A percentile compares a stretch with the other conserved stretches of the same genome.
Evolutionary conservation across 352 stramenopile species (phyloP).

Genomic region (Phytophthora sansomeana): DNA sequence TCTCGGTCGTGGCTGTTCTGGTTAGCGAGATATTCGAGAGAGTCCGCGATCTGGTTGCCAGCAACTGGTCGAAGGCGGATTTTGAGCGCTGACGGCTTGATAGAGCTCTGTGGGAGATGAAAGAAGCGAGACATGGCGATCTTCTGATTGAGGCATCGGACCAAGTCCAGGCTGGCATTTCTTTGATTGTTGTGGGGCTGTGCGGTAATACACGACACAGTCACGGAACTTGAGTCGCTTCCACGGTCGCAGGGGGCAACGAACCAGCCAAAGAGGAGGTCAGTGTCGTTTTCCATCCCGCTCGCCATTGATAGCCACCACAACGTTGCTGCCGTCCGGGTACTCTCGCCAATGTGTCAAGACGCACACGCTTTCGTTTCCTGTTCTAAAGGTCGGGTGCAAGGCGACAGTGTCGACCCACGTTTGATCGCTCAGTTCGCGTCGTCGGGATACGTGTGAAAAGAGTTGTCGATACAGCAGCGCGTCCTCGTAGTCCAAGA

Average conservation of each 20-base stretch:
- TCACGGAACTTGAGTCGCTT: constrained; percentile 44
- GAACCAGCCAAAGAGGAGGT: constrained; percentile 72
- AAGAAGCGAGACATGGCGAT: constrained; percentile 30
- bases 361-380: constrained; percentile 29
- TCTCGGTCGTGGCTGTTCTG: neutral
- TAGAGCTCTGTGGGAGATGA: constrained; percentile 25
- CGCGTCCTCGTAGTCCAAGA: constrained; percentile 61
- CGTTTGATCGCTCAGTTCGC: constrained; percentile 61
- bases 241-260: constrained; percentile 49
- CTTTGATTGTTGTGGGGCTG: constrained; percentile 44
- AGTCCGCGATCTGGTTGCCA: constrained; percentile 27
- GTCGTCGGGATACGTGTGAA: constrained; percentile 41
- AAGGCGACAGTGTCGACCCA: constrained; percentile 62
- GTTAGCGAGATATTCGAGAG: constrained; percentile 1
- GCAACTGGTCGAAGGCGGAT: neutral
- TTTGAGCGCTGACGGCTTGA: constrained; percentile 15
- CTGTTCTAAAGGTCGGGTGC: constrained; percentile 32
- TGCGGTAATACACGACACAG: constrained; percentile 64
- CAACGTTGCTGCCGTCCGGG: constrained; percentile 61
- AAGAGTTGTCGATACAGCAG: constrained; percentile 66
- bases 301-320: constrained; percentile 45
- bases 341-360: constrained; percentile 70
- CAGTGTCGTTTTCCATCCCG: constrained; percentile 34
- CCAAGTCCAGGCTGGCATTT: constrained; percentile 64
- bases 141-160: constrained; percentile 53